phyloP scores from a whole-genome alignment of 129 eudicot genomes.

The Scalesia atractyloides region DNA sequence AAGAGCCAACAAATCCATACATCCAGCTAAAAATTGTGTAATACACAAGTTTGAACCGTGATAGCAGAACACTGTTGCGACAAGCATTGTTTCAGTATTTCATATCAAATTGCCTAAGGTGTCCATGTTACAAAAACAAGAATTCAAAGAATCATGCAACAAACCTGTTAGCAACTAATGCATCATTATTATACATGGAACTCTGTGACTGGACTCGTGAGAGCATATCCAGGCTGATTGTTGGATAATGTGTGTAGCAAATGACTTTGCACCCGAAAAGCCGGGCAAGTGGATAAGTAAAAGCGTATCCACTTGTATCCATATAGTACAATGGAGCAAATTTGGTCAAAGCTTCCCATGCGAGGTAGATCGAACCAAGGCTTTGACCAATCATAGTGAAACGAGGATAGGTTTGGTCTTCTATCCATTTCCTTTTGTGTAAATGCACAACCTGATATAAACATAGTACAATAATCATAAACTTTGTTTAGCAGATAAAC shows the following conservation, averaged over 20 bases:
- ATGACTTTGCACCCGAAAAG: conserved; percentile 91
- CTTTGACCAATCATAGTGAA: conserved; percentile 99
- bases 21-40: conserved; percentile 84
- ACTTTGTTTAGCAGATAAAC: conserved; percentile 6
- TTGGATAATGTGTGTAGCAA: conserved; percentile 96
- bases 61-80: conserved; percentile 63
- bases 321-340: conserved; percentile 71
- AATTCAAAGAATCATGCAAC: conserved; percentile 20
- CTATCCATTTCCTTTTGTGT: conserved; percentile 82
- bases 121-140: background rate
- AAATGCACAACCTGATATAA: conserved; percentile 76
- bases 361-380: conserved; percentile 83
- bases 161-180: conserved; percentile 79
- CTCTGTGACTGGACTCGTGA: conserved; percentile 78
- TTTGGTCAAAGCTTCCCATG: conserved; percentile 90
- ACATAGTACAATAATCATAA: conserved; percentile 1
- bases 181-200: conserved; percentile 85
- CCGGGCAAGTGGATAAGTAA: conserved; percentile 87
- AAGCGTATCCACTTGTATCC: conserved; percentile 98
- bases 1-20: conserved; percentile 93
- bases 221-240: conserved; percentile 93
- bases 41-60: conserved; percentile 75
- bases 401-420: conserved; percentile 87
- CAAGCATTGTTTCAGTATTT: background rate
- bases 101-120: too few species aligned